These are phyloP conservation scores for Aureobasidium sp. DNA, from an alignment of 2,329 filamentous ascomycete genomes.

Conservation along the genomic window DNA sequence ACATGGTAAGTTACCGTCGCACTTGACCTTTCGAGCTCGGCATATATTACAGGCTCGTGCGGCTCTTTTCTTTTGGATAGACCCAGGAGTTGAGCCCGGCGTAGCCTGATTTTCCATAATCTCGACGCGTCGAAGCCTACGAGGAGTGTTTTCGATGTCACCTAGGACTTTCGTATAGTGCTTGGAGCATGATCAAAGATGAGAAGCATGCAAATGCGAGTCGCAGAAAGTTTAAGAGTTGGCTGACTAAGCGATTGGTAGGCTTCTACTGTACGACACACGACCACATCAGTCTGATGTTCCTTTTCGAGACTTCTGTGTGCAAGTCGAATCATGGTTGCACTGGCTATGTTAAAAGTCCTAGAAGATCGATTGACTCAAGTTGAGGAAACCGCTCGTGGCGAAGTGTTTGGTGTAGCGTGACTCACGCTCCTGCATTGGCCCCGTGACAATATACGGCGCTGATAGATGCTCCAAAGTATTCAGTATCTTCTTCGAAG, in stretches of 20 bases:
- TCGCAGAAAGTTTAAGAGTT: background rate
- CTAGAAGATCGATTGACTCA: too few species aligned
- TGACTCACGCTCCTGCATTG: too few species aligned
- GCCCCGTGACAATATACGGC: too few species aligned
- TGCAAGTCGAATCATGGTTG: background rate
- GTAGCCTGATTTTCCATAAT: background rate
- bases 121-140: background rate
- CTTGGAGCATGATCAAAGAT: background rate
- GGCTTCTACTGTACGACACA: background rate
- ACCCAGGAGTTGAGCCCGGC: background rate
- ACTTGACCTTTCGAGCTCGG: slow-evolving; percentile 12
- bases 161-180: background rate
- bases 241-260: background rate
- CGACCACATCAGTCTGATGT: background rate
- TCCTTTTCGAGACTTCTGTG: background rate
- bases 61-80: background rate
- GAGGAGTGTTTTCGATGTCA: background rate
- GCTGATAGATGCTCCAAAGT: too few species aligned
- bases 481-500: too few species aligned
- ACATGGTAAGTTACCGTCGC: slow-evolving; percentile 4
- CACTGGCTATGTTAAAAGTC: too few species aligned
- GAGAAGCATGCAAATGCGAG: background rate
- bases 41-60: slow-evolving; percentile 8
- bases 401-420: too few species aligned
- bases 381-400: too few species aligned